These are phyloP conservation scores for Russula sp. DNA, from an alignment of 768 basidiomycete species.

Conservation along the genomic window DNA sequence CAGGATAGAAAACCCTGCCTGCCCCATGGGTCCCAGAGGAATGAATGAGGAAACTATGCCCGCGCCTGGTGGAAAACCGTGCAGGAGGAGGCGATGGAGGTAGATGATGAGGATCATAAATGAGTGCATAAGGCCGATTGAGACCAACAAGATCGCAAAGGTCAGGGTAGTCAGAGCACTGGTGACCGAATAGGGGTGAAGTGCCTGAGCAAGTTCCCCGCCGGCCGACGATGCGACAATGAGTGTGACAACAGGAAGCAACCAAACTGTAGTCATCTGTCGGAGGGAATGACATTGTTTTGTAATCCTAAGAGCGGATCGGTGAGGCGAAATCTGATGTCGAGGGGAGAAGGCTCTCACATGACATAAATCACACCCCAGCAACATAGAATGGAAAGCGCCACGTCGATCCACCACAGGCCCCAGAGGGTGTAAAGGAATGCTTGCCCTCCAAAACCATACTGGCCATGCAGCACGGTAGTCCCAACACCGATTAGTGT, in stretches of 20 bases:
- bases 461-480: constrained; percentile 39
- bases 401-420: constrained; percentile 64
- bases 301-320: not conserved
- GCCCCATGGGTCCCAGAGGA: constrained; percentile 69
- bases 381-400: constrained; percentile 49
- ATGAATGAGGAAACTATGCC: constrained; percentile 57
- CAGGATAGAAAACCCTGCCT: constrained; percentile 54
- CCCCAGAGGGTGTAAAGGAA: constrained; percentile 56
- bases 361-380: constrained; percentile 62
- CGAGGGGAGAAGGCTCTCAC: constrained; percentile 34
- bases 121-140: constrained; percentile 51
- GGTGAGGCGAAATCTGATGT: not conserved
- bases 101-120: constrained; percentile 65
- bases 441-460: constrained; percentile 42
- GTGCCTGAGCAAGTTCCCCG: constrained; percentile 46
- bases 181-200: constrained; percentile 40
- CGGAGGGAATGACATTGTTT: constrained; percentile 49
- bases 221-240: constrained; percentile 68
- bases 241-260: constrained; percentile 70
- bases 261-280: constrained; percentile 57
- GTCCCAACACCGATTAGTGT: constrained; percentile 52
- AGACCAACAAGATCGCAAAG: constrained; percentile 49
- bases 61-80: constrained; percentile 46
- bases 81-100: constrained; percentile 49
- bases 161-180: constrained; percentile 52